Percentiles rank a stretch among this genome's conserved stretches.
These are phyloP conservation scores for Terfezia boudieri DNA, from an alignment of 495 filamentous ascomycete genomes.

Conservation along the genomic window DNA sequence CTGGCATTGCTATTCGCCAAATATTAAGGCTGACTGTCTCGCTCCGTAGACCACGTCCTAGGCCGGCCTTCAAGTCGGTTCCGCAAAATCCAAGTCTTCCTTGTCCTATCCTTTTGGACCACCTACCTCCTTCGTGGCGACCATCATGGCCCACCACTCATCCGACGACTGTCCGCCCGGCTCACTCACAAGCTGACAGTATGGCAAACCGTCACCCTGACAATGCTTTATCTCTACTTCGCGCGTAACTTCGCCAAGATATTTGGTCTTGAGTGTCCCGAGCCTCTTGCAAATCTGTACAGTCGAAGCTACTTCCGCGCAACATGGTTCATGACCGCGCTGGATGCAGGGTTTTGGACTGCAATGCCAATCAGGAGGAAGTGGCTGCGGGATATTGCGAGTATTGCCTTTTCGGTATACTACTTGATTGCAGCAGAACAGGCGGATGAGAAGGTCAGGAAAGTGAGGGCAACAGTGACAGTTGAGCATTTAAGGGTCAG, in stretches of 20 bases:
- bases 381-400: conserved; percentile 60
- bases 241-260: conserved; percentile 84
- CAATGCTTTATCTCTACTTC: conserved; percentile 77
- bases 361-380: conserved; percentile 77
- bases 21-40: no score
- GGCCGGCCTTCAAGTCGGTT: conserved; percentile 78
- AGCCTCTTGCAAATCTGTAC: conserved; percentile 87
- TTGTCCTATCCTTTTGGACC: conserved; percentile 80
- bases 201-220: conserved; percentile 76
- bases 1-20: no score
- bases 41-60: conserved; percentile 51
- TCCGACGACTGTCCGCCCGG: conserved; percentile 43
- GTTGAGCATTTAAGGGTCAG: conserved; percentile 80
- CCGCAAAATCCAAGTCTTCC: conserved; percentile 77
- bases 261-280: conserved; percentile 72
- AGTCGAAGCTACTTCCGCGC: conserved; percentile 86
- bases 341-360: conserved; percentile 96
- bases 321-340: conserved; percentile 84
- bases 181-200: conserved; percentile 44
- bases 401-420: conserved; percentile 62
- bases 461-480: conserved; percentile 64
- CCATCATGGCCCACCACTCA: conserved; percentile 57
- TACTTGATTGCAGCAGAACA: conserved; percentile 84
- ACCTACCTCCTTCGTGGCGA: conserved; percentile 35
- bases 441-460: conserved; percentile 86